phyloP scores from a whole-genome alignment of 129 eudicot genomes.

The Deinandra increscens region DNA sequence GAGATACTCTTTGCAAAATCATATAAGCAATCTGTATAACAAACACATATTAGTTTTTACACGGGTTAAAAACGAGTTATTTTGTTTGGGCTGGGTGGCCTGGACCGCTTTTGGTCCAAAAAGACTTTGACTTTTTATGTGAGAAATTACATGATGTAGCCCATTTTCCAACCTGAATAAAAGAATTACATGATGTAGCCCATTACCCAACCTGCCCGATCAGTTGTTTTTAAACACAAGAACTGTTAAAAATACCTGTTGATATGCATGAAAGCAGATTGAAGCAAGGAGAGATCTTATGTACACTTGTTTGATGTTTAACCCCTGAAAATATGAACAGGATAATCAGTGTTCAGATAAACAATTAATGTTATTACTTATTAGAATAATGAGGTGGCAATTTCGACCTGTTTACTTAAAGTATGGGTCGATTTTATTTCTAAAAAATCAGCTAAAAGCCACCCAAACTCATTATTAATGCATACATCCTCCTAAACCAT shows the following conservation, averaged over 20 bases:
- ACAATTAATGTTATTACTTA: background rate
- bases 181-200: background rate
- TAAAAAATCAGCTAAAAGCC: background rate
- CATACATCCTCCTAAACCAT: background rate
- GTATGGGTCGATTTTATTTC: background rate
- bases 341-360: background rate
- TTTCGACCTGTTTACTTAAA: background rate
- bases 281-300: slow-evolving; percentile 80
- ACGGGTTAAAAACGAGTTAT: background rate
- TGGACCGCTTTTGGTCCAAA: background rate
- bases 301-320: slow-evolving; percentile 69
- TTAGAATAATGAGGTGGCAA: background rate
- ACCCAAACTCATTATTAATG: background rate
- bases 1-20: slow-evolving; percentile 94
- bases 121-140: background rate
- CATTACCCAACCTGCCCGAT: background rate
- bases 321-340: slow-evolving; percentile 53
- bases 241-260: slow-evolving; percentile 62
- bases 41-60: slow-evolving; percentile 27
- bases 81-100: background rate
- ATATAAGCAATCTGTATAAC: slow-evolving; percentile 79
- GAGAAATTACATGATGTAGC: background rate
- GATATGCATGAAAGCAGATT: slow-evolving; percentile 96
- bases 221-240: background rate
- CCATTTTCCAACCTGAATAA: background rate